Evolutionary conservation across 139 green algal species (phyloP), one percentile per base, ranked within the genome.

Genomic region (Nannochloris sp.): DNA sequence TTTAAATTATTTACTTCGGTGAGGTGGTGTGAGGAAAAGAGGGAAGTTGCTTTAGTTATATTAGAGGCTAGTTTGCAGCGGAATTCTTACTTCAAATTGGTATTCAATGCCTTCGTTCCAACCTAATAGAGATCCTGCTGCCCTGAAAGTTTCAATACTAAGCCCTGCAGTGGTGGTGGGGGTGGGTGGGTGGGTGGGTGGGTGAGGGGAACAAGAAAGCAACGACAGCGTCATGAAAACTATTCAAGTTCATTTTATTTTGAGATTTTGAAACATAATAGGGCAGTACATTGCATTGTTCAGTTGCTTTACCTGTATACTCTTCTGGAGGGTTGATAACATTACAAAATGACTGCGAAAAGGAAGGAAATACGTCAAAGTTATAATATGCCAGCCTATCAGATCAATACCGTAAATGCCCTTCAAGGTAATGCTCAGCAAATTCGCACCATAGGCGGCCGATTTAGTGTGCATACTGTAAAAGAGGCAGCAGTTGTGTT

Each of bases 41-140:
- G n/a, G n/a, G n/a, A n/a, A n/a, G n/a, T n/a, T n/a, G n/a, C n/a
- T n/a, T n/a, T n/a, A n/a, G n/a, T n/a, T n/a, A n/a, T n/a, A n/a
- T n/a, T n/a, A n/a, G n/a, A n/a, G n/a, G n/a, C n/a, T n/a, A n/a
- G n/a, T n/a, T n/a, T n/a, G n/a, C n/a, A n/a, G n/a, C n/a, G n/a
- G n/a, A n/a, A n/a, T n/a, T n/a, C n/a, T n/a, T n/a, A n/a, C n/a
- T 34, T 24, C 12, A 27, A 65, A 65, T 29, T 55, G 4, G 24
- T 56, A 65, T 29, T 65, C 59, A 31, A 29, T 32, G 24, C 59
- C 59, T 12, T 65, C 59, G 24, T 34, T 13, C 59, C 31, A 65
- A n/a, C 59, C 31, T 55, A 65, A 39, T 39, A 15, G 14, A 23
- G 14, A 9, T 6, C 7, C 24, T 23, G 59, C 32, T 23, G 24